These are phyloP conservation scores for Trematosphaeria pertusa DNA, from an alignment of 2,329 filamentous ascomycete genomes.

Conservation along the genomic window DNA sequence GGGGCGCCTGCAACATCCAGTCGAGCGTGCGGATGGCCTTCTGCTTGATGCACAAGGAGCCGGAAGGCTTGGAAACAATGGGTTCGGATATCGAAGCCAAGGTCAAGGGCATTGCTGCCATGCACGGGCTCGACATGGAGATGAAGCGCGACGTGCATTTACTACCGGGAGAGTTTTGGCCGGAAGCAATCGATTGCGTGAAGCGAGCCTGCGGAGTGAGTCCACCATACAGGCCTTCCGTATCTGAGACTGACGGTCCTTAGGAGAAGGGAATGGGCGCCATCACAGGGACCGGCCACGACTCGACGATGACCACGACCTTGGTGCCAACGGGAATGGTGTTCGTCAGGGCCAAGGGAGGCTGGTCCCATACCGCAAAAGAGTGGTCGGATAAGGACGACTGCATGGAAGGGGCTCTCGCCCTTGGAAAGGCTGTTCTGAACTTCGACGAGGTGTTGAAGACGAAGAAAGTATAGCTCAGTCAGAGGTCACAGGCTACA, in stretches of 20 bases:
- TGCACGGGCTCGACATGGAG: constrained; percentile 24
- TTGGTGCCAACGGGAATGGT: constrained; percentile 35
- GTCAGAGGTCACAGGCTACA: background rate
- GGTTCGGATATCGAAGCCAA: constrained; percentile 21
- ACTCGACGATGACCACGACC: constrained; percentile 35
- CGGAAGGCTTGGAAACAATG: constrained; percentile 26
- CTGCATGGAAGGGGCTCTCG: constrained; percentile 29
- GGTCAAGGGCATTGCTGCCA: constrained; percentile 18
- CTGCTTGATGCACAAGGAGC: constrained; percentile 35
- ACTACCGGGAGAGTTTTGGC: constrained; percentile 28
- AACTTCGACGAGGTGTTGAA: constrained; percentile 33
- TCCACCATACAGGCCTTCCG: constrained; percentile 27
- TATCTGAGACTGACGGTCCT: constrained; percentile 7
- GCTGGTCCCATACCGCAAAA: constrained; percentile 30
- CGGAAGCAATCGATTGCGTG: constrained; percentile 24
- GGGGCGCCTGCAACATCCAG: constrained; percentile 38
- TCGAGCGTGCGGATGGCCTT: constrained; percentile 18
- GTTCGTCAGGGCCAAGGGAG: constrained; percentile 34
- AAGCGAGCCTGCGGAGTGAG: too few species aligned
- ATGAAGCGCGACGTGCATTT: constrained; percentile 24
- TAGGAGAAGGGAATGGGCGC: constrained; percentile 20
- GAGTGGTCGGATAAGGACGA: constrained; percentile 32
- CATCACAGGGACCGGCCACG: constrained; percentile 31
- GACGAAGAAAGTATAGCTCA: constrained; percentile 9
- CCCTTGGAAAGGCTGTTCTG: constrained; percentile 31